phyloP scores from a whole-genome alignment of 495 filamentous ascomycete genomes.

The Saxophila tyrrhenica region DNA sequence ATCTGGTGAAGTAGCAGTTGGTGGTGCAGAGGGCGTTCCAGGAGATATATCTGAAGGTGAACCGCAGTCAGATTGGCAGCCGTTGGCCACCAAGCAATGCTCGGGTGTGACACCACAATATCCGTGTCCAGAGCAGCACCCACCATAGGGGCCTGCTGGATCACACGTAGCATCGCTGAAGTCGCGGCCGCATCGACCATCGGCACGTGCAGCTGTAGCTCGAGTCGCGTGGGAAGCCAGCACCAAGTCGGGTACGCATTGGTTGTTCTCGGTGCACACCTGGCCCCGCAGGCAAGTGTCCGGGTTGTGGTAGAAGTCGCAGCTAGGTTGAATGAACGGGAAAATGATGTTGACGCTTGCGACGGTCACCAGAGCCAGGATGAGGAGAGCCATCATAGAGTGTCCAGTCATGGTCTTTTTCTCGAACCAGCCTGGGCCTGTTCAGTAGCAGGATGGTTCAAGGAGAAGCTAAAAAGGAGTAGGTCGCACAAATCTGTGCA shows the following conservation, averaged over 20 bases:
- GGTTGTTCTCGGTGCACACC: slow-evolving; percentile 25
- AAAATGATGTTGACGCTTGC: slow-evolving; percentile 31
- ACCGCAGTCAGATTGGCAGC: slow-evolving; percentile 22
- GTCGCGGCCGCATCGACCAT: slow-evolving; percentile 28
- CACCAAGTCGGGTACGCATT: slow-evolving; percentile 20
- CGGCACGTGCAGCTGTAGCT: slow-evolving; percentile 20
- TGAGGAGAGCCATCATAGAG: neutral
- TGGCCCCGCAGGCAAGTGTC: slow-evolving; percentile 32
- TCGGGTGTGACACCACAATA: slow-evolving; percentile 22
- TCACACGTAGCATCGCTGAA: slow-evolving; percentile 26
- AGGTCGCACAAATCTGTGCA: neutral
- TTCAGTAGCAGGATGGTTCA: no score
- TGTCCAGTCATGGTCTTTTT: no score
- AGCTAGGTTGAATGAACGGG: slow-evolving; percentile 28
- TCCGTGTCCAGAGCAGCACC: slow-evolving; percentile 23
- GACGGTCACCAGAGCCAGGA: neutral
- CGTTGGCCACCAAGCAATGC: slow-evolving; percentile 18
- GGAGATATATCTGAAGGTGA: neutral
- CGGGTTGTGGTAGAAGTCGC: slow-evolving; percentile 15
- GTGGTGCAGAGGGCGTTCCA: neutral
- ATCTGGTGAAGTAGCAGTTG: neutral
- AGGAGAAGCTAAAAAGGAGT: no score
- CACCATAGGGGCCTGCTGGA: slow-evolving; percentile 24
- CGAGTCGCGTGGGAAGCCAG: neutral
- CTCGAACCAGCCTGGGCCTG: no score